Conservation (phyloP, 2,329 filamentous ascomycete species). For the Trichoderma gracile region DNA sequence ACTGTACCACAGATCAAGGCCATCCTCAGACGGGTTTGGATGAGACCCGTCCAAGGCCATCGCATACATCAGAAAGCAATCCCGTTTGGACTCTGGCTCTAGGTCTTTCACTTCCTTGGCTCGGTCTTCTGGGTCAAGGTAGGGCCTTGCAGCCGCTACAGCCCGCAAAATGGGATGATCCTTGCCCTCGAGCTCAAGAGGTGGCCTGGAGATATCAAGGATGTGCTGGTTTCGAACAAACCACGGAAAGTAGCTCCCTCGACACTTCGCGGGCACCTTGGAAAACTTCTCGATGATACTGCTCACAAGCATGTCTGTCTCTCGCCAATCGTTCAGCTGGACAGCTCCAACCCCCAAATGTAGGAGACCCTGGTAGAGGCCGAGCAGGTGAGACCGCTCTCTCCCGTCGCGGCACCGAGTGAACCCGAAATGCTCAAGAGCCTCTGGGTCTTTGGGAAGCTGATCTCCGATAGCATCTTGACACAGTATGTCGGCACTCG, state of each 20-base stretch:
- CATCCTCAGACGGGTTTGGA: neutral
- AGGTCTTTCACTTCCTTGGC: neutral
- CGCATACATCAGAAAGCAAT: constrained; percentile 13
- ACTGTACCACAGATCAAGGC: constrained; percentile 3
- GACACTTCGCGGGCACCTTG: neutral
- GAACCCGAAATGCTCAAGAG: constrained; percentile 3
- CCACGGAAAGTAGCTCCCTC: constrained; percentile 10
- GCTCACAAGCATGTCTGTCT: constrained; percentile 4
- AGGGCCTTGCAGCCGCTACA: neutral
- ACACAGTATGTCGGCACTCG: constrained; percentile 3
- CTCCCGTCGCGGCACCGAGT: neutral
- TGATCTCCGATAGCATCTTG: neutral
- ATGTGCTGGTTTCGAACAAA: constrained; percentile 16
- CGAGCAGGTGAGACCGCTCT: neutral
- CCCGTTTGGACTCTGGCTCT: constrained; percentile 1
- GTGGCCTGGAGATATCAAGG: neutral
- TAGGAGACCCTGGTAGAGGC: constrained; percentile 1
- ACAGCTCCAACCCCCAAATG: neutral
- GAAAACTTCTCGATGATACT: neutral
- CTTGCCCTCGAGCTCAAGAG: neutral
- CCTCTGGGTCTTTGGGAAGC: neutral
- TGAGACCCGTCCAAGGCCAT: constrained; percentile 1
- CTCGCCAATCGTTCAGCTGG: constrained; percentile 6
- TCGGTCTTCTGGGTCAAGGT: constrained; percentile 4
- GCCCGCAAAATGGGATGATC: neutral